Evolutionary conservation across 2,329 filamentous ascomycete genomes (phyloP), one percentile per base, ranked within the genome.

Genomic region (Fusarium anthophilum): DNA sequence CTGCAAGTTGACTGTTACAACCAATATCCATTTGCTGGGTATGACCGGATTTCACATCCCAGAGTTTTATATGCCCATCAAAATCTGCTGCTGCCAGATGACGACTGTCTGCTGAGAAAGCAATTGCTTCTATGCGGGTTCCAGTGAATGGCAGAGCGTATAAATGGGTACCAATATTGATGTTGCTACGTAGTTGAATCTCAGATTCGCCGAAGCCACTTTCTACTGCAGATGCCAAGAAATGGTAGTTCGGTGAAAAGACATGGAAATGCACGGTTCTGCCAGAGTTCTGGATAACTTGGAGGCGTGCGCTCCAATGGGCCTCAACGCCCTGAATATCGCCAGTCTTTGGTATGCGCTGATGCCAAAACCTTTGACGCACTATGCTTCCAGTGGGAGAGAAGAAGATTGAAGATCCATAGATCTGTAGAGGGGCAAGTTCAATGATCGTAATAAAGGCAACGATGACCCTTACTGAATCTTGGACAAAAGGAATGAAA

Each of bases 101-200:
- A 6, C 6, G 9, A 24, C 15, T 24, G 15, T 24, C 9, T 1
- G 15, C 14, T 24, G n/a, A 44, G n/a, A 24, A 44, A 0, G 41
- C 10, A 0, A 44, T 24, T 5, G 6, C n/a, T 44, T 44, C 3
- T 2, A 43, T 24, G 0, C 22, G 0, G 3, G 3, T 17, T 14
- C 14, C 22, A 3, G 14, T 24, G 22, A n/a, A 11, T 43, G 22
- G 0, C 4, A 43, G 9, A 43, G 22, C 1, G 22, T 17, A 43
- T 8, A 44, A 5, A 12, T 24, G 9, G 41, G 41, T 24, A 17
- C n/a, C 14, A 5, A 2, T 43, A 17, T 1, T 24, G 41, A 44
- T 8, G n/a, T 44, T 24, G 14, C 41, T 24, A 1, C 41, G 41
- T 17, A 44, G 15, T 17, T 17, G 41, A 17, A 44, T 24, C n/a